Base-by-base conservation (phyloP, 495 filamentous ascomycete genomes). In the Lophium mytilinum region DNA sequence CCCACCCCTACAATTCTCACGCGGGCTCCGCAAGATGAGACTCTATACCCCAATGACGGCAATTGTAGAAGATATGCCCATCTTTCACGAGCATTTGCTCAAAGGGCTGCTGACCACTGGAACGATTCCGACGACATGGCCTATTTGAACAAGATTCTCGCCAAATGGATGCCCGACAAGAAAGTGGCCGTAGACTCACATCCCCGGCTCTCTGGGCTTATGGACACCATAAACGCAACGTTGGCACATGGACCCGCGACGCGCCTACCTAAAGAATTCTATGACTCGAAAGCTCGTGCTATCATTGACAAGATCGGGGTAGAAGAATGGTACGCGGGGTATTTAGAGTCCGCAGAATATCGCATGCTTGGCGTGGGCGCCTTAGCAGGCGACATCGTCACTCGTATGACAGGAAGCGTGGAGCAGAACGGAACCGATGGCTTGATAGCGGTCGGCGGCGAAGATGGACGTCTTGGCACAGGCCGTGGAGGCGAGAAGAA, bases 311-410 rank as follows among this genome's bases (percentile, higher is more conserved):
- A 78, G 30, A 88, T 96, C 47, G 81, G 77, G 41, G 83, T 88
- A 1, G 93, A 98, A 61, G 94, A 98, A 72, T 97, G 93, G 93
- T 97, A 86, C 66, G 72, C 82, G 8, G 93, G 92, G 4, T 98
- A 90, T 68, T 77, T 76, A 39, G 89, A 96, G 71, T 89, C 81
- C 53, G 70, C 65, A 21, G 93, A 98, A 70, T 97, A 93, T 74
- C 83, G 93, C 6, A 79, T 75, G 61, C 74, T 98, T 3, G 93
- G 94, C 3, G 91, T 96, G 55, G 93, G 93, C 41, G 80, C 77
- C 14, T 71, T 97, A 15, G 71, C 94, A 64, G 91, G 89, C 2
- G 93, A 98, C 67, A 71, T 96, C 35, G 83, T 89, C n/a, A 77
- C 80, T 40, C 78, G 89, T 3, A 96, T 96, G 90, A 79, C 90